Base-by-base conservation (phyloP, 805 yeast genomes). In the Kluyveromyces dobzhanskii region DNA sequence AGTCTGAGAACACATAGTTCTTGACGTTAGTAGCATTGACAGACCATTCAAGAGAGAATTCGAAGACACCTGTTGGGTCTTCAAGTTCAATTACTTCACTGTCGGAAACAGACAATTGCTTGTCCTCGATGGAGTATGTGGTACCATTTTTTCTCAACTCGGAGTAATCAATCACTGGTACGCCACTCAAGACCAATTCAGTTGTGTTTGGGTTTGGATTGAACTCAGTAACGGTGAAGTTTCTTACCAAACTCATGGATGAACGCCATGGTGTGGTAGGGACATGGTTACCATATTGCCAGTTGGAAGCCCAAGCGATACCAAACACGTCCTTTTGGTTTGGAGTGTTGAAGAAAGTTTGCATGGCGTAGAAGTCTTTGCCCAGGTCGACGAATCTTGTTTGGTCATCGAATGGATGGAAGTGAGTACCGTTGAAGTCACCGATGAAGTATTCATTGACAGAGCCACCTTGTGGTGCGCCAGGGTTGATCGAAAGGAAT, bases 271-370 rank as follows among this genome's bases (percentile, higher is more conserved):
- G 47, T 5, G 40, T 44, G 10, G 66, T 62, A n/a, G 71, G 70
- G 14, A 57, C 64, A 13, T 45, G 45, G 16, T 51, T 53, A 18
- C 56, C 53, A 41, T 66, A 66, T 45, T 64, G 66, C 71, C 71
- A 66, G 47, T 65, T 65, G 29, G 67, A 61, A 28, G 68, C 66
- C 71, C 71, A 66, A 4, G 66, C 69, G 30, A 65, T 41, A 18
- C 66, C 66, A n/a, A 61, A 23, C 3, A 52, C 56, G 13, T 54
- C 60, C 14, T 49, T 49, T 14, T 46, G 46, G 17, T 46, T 42
- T 12, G 55, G 56, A n/a, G 56, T 43, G 30, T 53, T 53, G 44
- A 44, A 50, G 38, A 59, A 62, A 4, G 61, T 49, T 45, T 66
- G 69, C 43, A 64, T 45, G 13, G 70, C 71, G 41, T 66, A 65